Evolutionary conservation across 225 moss, liverwort and hornwort species (phyloP), one percentile per base, ranked within the genome.

Genomic region (Anthoceros angustus): DNA sequence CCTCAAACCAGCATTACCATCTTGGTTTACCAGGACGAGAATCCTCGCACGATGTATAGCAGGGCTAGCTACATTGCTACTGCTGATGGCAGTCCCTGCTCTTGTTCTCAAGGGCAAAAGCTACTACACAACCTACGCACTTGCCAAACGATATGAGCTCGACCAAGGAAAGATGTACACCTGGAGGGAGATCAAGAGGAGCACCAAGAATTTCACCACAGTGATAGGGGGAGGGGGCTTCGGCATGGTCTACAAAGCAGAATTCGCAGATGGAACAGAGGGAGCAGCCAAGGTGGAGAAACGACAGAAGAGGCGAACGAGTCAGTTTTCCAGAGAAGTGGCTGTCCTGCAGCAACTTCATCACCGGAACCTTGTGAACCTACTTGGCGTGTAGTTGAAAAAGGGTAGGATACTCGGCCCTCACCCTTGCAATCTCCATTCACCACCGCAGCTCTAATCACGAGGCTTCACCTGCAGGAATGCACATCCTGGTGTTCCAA

Each of bases 161-260:
- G 43, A 43, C 12, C 8, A 43, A 12, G 43, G 8, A 12, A 43
- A 43, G 43, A 8, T 12, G 43, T 43, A 43, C 43, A 43, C 9
- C 43, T 43, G 43, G 43, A 43, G 66, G 45, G 83, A 83, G 68
- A 81, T 88, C 14, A 79, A 77, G 64, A 63, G 5, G 46, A 72
- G 83, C 41, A 88, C 87, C 9, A 83, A 80, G 66, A 74, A 81
- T 43, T 87, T 85, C 72, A 85, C 78, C 68, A 66, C 80, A 43
- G 82, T 85, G 60, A 68, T 87, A 24, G 87, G 87, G 26, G 80
- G 77, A 16, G 86, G 87, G 42, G 87, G 75, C 25, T 83, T 83
- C 67, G 85, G 87, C 49, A 86, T 85, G 15, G 87, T 88, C 32
- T 88, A 86, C 49, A 88, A 43, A 12, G 43, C 43, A 43, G 43